Evolutionary conservation across 768 basidiomycete genomes (phyloP), one percentile per base, ranked within the genome.

Genomic region (Mycena maculata): DNA sequence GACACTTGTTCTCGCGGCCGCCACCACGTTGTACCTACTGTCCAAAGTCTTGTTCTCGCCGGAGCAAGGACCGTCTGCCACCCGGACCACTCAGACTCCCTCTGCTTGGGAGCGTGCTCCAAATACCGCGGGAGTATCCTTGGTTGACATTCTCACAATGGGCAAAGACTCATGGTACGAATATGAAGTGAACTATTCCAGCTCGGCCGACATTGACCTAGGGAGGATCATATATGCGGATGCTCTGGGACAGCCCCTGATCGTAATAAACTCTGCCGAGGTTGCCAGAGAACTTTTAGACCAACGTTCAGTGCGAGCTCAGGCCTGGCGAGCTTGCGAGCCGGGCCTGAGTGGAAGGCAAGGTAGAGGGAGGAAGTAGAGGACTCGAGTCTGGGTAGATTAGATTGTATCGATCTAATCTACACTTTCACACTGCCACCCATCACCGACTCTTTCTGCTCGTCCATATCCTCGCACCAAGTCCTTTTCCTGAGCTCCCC

Each of bases 141-240:
- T 63, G 62, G 62, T 11, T 63, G 18, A 63, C 28, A 5, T 49
- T 56, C 16, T 15, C 53, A 16, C 23, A 55, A 12, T 63, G 62
- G 54, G 54, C 36, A 7, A 63, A 57, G 38, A 23, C 36, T 8
- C 42, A 63, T n/a, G 62, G 62, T 63, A 18, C n/a, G n/a, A n/a
- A n/a, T 33, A 4, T 23, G 12, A 2, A 31, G 18, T 49, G 27
- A 28, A 47, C 13, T 12, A 8, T 18, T 9, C n/a, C n/a, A n/a
- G 7, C 30, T 13, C 10, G 5, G 25, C 27, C 30, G 18, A 52
- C 28, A n/a, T 30, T 30, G 3, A 18, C 25, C 2, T 33, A 54
- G 36, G 31, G 7, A 54, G 7, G 10, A 54, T 54, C n/a, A 27
- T 54, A 36, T 39, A 54, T 12, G 52, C 23, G 10, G 31, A 33